Evolutionary conservation across 1,284 basidiomycete species (phyloP), one percentile per base, ranked within the genome.

Genomic region (Ustilago sp.): DNA sequence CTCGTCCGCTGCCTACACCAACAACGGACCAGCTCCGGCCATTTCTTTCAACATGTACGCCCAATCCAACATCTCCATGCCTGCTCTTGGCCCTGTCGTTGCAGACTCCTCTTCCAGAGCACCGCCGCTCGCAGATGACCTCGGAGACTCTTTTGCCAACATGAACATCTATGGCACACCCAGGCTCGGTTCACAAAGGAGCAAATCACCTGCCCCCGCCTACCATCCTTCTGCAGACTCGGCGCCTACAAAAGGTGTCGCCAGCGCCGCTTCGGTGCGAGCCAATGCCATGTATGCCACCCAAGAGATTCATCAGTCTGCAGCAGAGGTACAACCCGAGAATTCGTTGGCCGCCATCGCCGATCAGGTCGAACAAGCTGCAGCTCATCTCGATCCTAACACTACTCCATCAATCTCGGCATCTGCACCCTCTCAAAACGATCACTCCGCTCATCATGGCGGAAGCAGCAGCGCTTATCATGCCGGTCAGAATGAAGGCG

Each of bases 1-100:
- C 57, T 38, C 55, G 38, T 60, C 48, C 38, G 45, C 63, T 28
- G 59, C 61, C 13, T 60, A 62, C n/a, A 43, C 63, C 47, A 45
- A 38, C 51, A 28, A 34, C 31, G 54, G 45, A n/a, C 54, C 77
- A 9, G 58, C 68, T 13, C 61, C 73, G 32, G 43, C 57, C 38
- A 56, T 58, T 50, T 59, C 67, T 6, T 59, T 55, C 57, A 41
- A 48, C 57, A 79, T 82, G 77, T 81, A 79, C 58, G 73, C 68
- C 31, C 80, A 82, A 65, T 74, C 77, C 55, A 82, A 82, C 74
- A 75, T 77, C 56, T 82, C 80, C 12, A 80, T 80, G 68, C 79
- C 80, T n/a, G 69, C 74, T 2, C 64, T 82, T 8, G 73, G 79
- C 11, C 66, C 67, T 2, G 11, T 32, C 17, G 55, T 43, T 12